phyloP scores from a whole-genome alignment of 441 rosid species.

The Lepidium campestre region DNA sequence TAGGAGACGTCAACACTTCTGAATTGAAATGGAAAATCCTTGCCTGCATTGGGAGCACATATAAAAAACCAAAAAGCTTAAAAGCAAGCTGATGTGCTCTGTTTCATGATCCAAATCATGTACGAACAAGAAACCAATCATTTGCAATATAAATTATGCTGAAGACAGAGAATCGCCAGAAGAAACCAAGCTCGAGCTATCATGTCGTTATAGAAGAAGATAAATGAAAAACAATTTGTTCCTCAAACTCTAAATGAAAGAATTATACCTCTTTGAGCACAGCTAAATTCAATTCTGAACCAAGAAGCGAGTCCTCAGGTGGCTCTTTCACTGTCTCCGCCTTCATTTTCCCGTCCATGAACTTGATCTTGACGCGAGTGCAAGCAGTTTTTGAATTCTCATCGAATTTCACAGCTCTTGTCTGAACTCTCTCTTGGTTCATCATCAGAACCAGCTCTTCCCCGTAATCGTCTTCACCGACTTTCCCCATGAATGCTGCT shows the following conservation, averaged over 20 bases:
- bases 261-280: conserved; percentile 76
- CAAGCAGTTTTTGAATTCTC: conserved; percentile 54
- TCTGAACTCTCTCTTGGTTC: conserved; percentile 86
- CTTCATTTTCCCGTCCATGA: conserved; percentile 63
- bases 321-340: conserved; percentile 64
- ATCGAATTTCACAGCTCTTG: conserved; percentile 67
- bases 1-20: conserved; percentile 59
- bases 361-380: conserved; percentile 52
- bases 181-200: neutral
- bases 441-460: conserved; percentile 65
- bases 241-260: neutral
- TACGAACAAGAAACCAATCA: neutral
- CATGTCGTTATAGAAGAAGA: neutral
- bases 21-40: conserved; percentile 82
- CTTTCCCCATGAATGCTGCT: conserved; percentile 72
- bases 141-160: neutral
- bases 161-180: neutral
- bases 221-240: neutral
- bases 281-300: conserved; percentile 62
- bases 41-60: conserved; percentile 47
- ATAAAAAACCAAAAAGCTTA: neutral
- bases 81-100: conserved; percentile 7
- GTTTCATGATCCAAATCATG: neutral
- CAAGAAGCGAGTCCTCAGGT: conserved; percentile 67
- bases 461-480: conserved; percentile 51